These are phyloP conservation scores for Pichia phayaonensis DNA, from an alignment of 805 yeast genomes.

Conservation along the genomic window DNA sequence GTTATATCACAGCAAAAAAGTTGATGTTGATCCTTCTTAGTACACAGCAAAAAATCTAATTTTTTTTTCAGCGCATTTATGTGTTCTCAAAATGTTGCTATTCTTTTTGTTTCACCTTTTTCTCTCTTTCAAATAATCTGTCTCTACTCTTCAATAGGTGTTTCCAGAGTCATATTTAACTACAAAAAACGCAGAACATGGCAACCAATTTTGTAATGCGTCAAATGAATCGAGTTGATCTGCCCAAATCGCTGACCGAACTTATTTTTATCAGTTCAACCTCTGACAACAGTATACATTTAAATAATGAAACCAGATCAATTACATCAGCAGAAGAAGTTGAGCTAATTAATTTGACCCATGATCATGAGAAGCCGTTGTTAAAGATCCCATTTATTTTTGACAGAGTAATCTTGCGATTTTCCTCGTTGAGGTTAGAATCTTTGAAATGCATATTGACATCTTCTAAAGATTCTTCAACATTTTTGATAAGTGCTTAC, in stretches of 20 bases:
- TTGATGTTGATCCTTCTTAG: no score
- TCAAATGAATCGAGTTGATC: neutral
- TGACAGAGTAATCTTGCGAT: conserved; percentile 1
- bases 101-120: neutral
- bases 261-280: conserved; percentile 3
- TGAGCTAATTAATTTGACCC: neutral
- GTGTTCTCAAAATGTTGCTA: neutral
- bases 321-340: neutral
- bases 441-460: neutral
- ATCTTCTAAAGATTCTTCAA: neutral
- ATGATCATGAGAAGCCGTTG: neutral
- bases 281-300: conserved; percentile 1
- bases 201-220: neutral
- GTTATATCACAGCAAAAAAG: neutral
- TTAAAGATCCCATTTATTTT: conserved; percentile 1
- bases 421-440: neutral
- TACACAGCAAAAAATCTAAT: neutral
- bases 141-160: neutral
- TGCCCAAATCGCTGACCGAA: neutral
- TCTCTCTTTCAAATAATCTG: neutral
- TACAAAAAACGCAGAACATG: neutral
- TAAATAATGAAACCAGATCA: neutral
- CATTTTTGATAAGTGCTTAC: neutral
- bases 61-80: neutral
- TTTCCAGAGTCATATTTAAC: neutral